Percentiles rank a stretch among this genome's conserved stretches.
Evolutionary conservation across 2,329 filamentous ascomycete species (phyloP).

Genomic region (Rhinocladiella mackenziei): DNA sequence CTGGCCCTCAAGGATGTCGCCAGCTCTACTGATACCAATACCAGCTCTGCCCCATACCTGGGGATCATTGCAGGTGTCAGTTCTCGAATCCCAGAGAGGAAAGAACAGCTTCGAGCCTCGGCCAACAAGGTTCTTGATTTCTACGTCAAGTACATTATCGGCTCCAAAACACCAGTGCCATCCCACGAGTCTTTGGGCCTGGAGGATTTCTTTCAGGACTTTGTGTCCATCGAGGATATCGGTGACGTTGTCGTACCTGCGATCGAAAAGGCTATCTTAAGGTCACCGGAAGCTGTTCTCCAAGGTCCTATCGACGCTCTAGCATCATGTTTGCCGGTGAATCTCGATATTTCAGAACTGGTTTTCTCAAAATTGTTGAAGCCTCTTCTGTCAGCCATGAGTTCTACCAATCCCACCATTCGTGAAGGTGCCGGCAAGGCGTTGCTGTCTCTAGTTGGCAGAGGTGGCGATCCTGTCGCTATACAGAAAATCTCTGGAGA

Average conservation of each 20-base stretch:
- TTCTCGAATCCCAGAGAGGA: constrained; percentile 63
- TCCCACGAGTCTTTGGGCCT: constrained; percentile 68
- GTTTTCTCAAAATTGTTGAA: constrained; percentile 73
- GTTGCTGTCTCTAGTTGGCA: constrained; percentile 65
- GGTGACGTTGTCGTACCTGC: constrained; percentile 71
- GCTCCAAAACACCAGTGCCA: constrained; percentile 69
- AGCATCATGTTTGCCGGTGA: constrained; percentile 62
- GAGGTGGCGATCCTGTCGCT: constrained; percentile 55
- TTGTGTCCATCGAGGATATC: constrained; percentile 69
- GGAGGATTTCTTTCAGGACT: constrained; percentile 75
- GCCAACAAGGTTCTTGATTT: constrained; percentile 76
- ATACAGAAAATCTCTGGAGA: constrained; percentile 71
- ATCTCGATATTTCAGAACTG: constrained; percentile 72
- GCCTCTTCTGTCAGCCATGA: constrained; percentile 81
- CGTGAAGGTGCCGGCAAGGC: constrained; percentile 70
- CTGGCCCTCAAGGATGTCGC: constrained; percentile 65
- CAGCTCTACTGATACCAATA: constrained; percentile 59
- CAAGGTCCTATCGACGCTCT: constrained; percentile 73
- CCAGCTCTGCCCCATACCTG: constrained; percentile 71
- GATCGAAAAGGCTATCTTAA: constrained; percentile 81
- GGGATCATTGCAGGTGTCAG: constrained; percentile 86
- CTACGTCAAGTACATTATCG: constrained; percentile 79
- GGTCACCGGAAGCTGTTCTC: constrained; percentile 85
- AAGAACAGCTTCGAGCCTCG: constrained; percentile 57
- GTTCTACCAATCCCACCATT: constrained; percentile 78